Evolutionary conservation across 305 asterid species (phyloP).

Genomic region (Solanum hybrid): DNA sequence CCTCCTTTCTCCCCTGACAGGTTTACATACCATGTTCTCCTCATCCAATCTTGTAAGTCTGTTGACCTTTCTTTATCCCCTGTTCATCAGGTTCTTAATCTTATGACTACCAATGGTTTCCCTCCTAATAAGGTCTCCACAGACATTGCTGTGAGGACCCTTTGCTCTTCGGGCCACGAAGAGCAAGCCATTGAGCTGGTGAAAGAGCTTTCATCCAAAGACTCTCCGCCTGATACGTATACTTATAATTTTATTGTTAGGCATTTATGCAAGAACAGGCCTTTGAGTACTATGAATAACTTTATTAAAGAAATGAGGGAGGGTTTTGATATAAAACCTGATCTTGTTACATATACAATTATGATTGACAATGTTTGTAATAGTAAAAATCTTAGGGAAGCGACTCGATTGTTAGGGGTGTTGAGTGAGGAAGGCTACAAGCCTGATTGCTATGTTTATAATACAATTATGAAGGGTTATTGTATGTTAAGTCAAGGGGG

Average conservation of each 20-base stretch:
- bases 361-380: slow-evolving; percentile 95
- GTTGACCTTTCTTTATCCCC: slow-evolving; percentile 36
- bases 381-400: slow-evolving; percentile 76
- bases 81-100: slow-evolving; percentile 54
- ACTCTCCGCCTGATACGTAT: slow-evolving; percentile 48
- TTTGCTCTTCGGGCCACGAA: slow-evolving; percentile 58
- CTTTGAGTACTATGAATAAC: slow-evolving; percentile 37
- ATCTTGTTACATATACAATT: slow-evolving; percentile 74
- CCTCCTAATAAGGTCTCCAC: slow-evolving; percentile 56
- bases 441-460: slow-evolving; percentile 81
- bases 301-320: slow-evolving; percentile 65
- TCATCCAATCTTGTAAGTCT: slow-evolving; percentile 51
- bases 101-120: slow-evolving; percentile 53
- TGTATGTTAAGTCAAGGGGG: slow-evolving; percentile 58
- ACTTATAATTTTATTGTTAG: slow-evolving; percentile 77
- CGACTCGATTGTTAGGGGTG: slow-evolving; percentile 50
- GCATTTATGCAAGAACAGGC: slow-evolving; percentile 55
- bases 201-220: slow-evolving; percentile 46
- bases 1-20: slow-evolving; percentile 68
- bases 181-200: slow-evolving; percentile 68
- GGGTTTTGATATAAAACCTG: slow-evolving; percentile 52
- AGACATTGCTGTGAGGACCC: slow-evolving; percentile 66
- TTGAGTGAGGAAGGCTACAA: slow-evolving; percentile 73
- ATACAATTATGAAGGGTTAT: slow-evolving; percentile 88
- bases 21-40: slow-evolving; percentile 53